These are phyloP conservation scores for Notholithocarpus densiflorus DNA, from an alignment of 306 rosid genomes.

Conservation along the genomic window DNA sequence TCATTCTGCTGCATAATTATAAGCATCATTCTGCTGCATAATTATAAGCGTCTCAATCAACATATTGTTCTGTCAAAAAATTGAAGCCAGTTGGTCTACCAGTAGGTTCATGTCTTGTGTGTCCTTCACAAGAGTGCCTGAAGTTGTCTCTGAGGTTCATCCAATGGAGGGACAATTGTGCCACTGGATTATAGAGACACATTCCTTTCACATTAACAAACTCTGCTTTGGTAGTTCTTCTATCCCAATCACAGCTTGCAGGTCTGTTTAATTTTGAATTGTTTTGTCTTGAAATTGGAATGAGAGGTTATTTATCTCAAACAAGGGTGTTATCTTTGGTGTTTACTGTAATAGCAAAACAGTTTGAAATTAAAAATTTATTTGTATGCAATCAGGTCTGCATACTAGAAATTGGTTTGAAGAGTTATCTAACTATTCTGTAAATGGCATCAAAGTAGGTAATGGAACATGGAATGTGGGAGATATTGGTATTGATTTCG, in stretches of 20 bases:
- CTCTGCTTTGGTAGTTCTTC: neutral
- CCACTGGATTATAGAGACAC: constrained; percentile 1
- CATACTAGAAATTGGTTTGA: too few relatives aligned
- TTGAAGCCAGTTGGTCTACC: constrained; percentile 43
- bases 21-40: constrained; percentile 15
- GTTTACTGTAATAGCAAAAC: neutral
- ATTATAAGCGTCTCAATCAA: constrained; percentile 44
- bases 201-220: neutral
- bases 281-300: neutral
- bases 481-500: neutral
- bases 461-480: neutral
- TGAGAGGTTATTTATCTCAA: neutral
- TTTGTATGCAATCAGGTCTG: neutral
- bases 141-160: constrained; percentile 32
- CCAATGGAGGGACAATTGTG: constrained; percentile 26
- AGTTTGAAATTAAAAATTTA: neutral
- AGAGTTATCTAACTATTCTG: neutral
- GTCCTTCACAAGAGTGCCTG: constrained; percentile 28
- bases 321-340: neutral
- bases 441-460: neutral
- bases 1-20: too few relatives aligned
- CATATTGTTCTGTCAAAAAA: constrained; percentile 35
- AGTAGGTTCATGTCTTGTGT: constrained; percentile 26
- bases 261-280: neutral
- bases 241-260: neutral